Percentiles rank a stretch among this genome's conserved stretches.
These are phyloP conservation scores for Pseudofabraea citricarpa DNA, from an alignment of 2,329 filamentous ascomycete genomes.

Conservation along the genomic window DNA sequence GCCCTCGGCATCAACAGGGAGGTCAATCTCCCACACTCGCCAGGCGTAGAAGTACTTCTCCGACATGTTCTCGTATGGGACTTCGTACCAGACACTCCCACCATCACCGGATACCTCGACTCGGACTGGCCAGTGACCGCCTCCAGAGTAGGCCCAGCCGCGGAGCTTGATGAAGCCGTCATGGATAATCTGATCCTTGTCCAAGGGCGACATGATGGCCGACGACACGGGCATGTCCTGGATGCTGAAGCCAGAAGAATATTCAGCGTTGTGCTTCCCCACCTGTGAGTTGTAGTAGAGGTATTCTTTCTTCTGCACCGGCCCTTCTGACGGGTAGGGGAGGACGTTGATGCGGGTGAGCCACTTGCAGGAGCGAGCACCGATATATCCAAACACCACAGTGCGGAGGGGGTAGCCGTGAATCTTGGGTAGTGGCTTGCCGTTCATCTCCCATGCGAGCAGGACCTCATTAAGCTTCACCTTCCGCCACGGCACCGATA, in stretches of 20 bases:
- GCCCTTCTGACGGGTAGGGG: conserved; percentile 46
- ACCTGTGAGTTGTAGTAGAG: conserved; percentile 61
- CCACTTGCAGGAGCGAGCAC: conserved; percentile 67
- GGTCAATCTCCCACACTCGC: conserved; percentile 57
- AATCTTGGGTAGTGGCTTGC: conserved; percentile 53
- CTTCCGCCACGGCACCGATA: conserved; percentile 63
- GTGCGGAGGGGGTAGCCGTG: conserved; percentile 62
- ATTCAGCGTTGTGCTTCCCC: conserved; percentile 53
- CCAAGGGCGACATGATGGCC: conserved; percentile 52
- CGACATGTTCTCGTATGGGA: conserved; percentile 54
- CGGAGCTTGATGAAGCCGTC: conserved; percentile 33
- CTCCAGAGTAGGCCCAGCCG: conserved; percentile 66
- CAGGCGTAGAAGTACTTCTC: conserved; percentile 60
- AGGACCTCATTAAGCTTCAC: conserved; percentile 63
- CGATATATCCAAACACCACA: conserved; percentile 61
- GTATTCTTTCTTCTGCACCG: conserved; percentile 60
- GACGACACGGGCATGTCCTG: conserved; percentile 66
- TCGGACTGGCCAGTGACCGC: conserved; percentile 60
- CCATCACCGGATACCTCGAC: conserved; percentile 63
- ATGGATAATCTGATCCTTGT: conserved; percentile 38
- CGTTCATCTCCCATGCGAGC: conserved; percentile 65
- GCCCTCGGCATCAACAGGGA: conserved; percentile 58
- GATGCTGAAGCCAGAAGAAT: conserved; percentile 61
- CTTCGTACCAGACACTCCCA: conserved; percentile 60
- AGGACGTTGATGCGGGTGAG: conserved; percentile 60